These are phyloP conservation scores for Gnaphalium uliginosum DNA, from an alignment of 129 eudicot genomes.

Conservation along the genomic window DNA sequence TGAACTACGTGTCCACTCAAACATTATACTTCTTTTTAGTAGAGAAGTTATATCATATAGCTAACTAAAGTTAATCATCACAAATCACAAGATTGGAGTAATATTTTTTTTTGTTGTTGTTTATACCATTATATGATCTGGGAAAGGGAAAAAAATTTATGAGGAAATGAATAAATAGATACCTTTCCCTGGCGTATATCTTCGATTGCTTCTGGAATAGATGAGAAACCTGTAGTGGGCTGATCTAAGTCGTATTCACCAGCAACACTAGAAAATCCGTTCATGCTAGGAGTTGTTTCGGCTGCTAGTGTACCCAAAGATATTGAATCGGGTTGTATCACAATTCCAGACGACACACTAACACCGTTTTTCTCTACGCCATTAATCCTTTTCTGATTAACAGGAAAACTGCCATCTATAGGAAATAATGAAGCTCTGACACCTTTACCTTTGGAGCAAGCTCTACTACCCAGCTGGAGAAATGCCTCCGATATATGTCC, in stretches of 20 bases:
- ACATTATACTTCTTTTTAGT: background rate
- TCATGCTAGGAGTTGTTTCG: conserved; percentile 49
- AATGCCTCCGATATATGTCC: conserved; percentile 48
- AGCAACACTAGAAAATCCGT: conserved; percentile 34
- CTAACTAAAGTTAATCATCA: no score
- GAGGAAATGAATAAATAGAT: conserved; percentile 17
- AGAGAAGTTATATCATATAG: no score
- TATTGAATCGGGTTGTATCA: conserved; percentile 51
- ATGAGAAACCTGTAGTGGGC: conserved; percentile 65
- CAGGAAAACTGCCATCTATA: conserved; percentile 53
- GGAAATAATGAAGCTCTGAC: conserved; percentile 57
- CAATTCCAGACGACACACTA: conserved; percentile 40
- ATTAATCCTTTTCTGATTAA: conserved; percentile 38
- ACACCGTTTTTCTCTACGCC: conserved; percentile 38
- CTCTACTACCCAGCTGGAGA: conserved; percentile 34
- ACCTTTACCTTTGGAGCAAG: conserved; percentile 39
- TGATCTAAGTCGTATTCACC: conserved; percentile 64
- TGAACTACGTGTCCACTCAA: no score
- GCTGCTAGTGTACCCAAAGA: conserved; percentile 53
- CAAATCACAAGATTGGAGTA: background rate
- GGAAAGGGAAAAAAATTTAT: background rate
- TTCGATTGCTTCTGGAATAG: conserved; percentile 79
- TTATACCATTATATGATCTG: background rate
- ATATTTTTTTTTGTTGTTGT: no score
- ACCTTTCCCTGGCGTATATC: conserved; percentile 86